A percentile compares a stretch with the other conserved stretches of the same genome.
phyloP scores from a whole-genome alignment of 2,329 filamentous ascomycete species.

The Colletotrichum tropicale region DNA sequence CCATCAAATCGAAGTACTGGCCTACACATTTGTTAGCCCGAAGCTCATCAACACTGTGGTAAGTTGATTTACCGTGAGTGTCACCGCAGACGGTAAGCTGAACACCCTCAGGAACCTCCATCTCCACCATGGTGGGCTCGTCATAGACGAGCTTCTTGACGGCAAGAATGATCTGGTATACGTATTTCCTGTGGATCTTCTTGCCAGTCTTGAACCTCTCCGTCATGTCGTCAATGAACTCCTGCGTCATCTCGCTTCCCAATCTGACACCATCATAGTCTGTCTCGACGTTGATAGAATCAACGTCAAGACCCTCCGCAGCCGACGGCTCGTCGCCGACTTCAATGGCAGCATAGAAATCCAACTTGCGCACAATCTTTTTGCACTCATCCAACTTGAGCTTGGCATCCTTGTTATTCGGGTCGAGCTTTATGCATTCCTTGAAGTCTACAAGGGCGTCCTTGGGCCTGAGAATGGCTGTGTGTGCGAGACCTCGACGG shows the following conservation, averaged over 20 bases:
- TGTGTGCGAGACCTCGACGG: conserved; percentile 87
- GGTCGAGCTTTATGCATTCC: conserved; percentile 85
- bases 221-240: conserved; percentile 98
- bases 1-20: conserved; percentile 96
- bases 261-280: conserved; percentile 85
- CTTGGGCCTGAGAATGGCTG: conserved; percentile 86
- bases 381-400: conserved; percentile 92
- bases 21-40: conserved; percentile 53
- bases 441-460: conserved; percentile 94
- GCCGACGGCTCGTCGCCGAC: conserved; percentile 91
- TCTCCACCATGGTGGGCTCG: conserved; percentile 96
- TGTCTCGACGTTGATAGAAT: conserved; percentile 81
- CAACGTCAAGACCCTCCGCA: conserved; percentile 86
- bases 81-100: conserved; percentile 95
- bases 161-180: conserved; percentile 92
- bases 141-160: conserved; percentile 89
- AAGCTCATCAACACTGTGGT: not conserved
- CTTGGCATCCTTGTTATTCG: conserved; percentile 87
- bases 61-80: conserved; percentile 74
- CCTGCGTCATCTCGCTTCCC: conserved; percentile 85
- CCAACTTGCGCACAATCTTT: conserved; percentile 89
- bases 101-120: conserved; percentile 77
- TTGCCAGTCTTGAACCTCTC: conserved; percentile 95
- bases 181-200: conserved; percentile 94
- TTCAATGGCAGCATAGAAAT: conserved; percentile 95